Evolutionary conservation across 2,329 filamentous ascomycete species (phyloP), one percentile per base, ranked within the genome.

Genomic region (Aspergillus aculeatinus): DNA sequence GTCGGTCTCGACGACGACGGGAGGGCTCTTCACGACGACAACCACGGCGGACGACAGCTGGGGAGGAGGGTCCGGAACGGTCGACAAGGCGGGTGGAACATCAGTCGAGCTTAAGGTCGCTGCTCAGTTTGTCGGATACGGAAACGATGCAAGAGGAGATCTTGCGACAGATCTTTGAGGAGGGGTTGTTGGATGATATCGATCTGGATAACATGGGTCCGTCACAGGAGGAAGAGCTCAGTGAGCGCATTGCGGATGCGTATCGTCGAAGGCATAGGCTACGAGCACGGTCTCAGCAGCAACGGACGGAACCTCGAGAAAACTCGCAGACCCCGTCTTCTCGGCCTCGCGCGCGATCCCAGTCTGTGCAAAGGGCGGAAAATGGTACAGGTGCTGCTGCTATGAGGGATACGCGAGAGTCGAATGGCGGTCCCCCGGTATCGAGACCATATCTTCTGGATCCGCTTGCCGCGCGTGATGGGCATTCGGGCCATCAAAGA

Each of bases 151-250:
- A 96, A 72, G 87, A 90, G 61, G 92, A 96, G 72, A 96, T 97
- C 60, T 85, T 96, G 66, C 86, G 91, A 48, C 92, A 96, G 72
- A 96, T 96, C 60, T 84, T 93, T 66, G 89, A 94, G 64, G 92
- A 96, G 70, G 92, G 94, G 0, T 78, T 97, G 21, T 77, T 96
- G 35, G 91, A 97, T 68, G 93, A 92, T 19, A 87, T 97, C 51
- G 93, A 97, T 71, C 79, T 97, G 58, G 90, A 95, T 68, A 93
- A 93, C 64, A 87, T 97, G 57, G 92, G 94, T 63, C 82, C 92
- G 16, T 86, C 81, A 52, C 90, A 92, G 69, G 92, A 97, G 71
- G 92, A 97, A 69, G 91, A 96, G 70, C 86, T 98, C 16, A 96
- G 91, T 65, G 90, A 94, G 70, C 87, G 90, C 60, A 96, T 98